Evolutionary conservation across 345 rosid genomes (phyloP), one percentile per base, ranked within the genome.

Genomic region (Citrus trifoliata): DNA sequence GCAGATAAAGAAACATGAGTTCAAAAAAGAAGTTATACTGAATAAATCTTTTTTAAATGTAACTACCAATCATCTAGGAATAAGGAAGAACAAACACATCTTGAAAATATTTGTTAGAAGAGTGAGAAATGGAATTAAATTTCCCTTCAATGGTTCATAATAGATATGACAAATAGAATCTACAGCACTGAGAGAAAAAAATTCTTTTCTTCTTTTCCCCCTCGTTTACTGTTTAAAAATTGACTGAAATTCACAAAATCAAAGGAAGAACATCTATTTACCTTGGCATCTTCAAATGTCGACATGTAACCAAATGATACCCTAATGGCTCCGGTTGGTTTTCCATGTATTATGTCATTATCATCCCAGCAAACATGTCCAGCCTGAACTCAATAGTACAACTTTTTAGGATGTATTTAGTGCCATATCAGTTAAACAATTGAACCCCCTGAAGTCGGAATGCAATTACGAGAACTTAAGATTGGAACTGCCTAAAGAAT

Each of bases 311-410:
- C 98, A 83, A 96, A 92, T 70, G 98, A 96, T 70, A 96, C 82
- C 81, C 99, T 89, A 74, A 92, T 91, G 69, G 98, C 99, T 70
- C 98, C 99, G 73, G 96, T 94, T 74, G 97, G 97, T 79, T 88
- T 96, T 80, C 97, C 99, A 79, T 83, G 79, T 22, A 96, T 77
- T 69, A 96, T 82, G 78, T 96, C 99, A 82, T 89, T 88, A 83
- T 90, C 99, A 88, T 96, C 99, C 99, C 98, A 92, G 84, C 99
- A 96, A 73, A 89, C 77, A 88, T 94, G 99, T 74, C 99, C 99
- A 71, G 91, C 97, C 99, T 96, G 90, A 63, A 74, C 64, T 62
- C 62, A 60, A 71, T 60, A 71, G 24, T 42, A 62, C 24, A 59
- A 37, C 51, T 30, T 78, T 35, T 14, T 63, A 80, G 38, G 63